Percentiles rank a stretch among this genome's conserved stretches.
Conservation (phyloP, 176 grass and related monocot genomes). For the Triticum monococcum region DNA sequence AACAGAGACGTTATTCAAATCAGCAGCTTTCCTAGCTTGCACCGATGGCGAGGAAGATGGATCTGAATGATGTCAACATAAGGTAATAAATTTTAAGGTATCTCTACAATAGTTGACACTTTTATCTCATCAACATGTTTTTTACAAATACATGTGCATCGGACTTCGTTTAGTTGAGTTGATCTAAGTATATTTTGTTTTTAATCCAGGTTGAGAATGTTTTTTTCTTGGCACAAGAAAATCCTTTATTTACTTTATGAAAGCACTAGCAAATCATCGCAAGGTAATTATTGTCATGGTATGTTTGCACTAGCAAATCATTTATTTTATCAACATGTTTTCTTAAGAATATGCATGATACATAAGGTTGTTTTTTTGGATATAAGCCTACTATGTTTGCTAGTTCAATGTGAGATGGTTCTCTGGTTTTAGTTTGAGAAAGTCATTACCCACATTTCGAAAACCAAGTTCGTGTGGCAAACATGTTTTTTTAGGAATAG, state of each 20-base stretch:
- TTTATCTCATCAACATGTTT: background rate
- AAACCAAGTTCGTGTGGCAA: background rate
- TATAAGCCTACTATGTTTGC: background rate
- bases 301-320: background rate
- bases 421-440: background rate
- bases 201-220: background rate
- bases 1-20: background rate
- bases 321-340: background rate
- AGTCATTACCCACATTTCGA: background rate
- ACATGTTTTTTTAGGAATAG: background rate
- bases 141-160: background rate
- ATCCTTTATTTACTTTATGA: background rate
- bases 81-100: background rate
- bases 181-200: background rate
- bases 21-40: background rate
- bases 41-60: background rate
- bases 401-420: background rate
- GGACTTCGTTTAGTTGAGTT: background rate
- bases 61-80: background rate
- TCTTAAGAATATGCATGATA: background rate
- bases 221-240: background rate
- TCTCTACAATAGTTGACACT: background rate
- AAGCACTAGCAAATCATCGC: background rate
- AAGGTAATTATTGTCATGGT: background rate
- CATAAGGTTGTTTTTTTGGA: background rate